Evolutionary conservation across 2,329 filamentous ascomycete genomes (phyloP).

Genomic region (Penicillium palitans): DNA sequence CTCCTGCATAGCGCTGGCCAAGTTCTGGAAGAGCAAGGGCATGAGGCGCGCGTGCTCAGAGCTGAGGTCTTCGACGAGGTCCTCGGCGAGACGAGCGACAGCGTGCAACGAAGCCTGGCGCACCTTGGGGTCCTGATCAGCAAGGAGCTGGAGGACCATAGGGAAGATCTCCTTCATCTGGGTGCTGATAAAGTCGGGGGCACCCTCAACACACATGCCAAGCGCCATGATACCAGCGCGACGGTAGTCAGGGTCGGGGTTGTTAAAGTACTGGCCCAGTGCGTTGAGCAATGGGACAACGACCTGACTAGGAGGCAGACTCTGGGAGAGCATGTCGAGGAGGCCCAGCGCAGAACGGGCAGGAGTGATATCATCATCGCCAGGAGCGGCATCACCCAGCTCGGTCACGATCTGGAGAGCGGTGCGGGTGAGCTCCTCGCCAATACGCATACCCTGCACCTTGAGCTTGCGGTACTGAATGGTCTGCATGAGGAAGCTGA

Average conservation of each 20-base stretch:
- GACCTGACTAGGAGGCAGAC: constrained; percentile 88
- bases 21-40: constrained; percentile 80
- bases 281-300: constrained; percentile 88
- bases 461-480: constrained; percentile 93
- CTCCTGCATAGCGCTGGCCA: constrained; percentile 74
- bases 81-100: constrained; percentile 86
- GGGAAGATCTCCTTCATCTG: constrained; percentile 86
- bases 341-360: constrained; percentile 81
- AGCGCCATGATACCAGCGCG: constrained; percentile 89
- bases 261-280: constrained; percentile 77
- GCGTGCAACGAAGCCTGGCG: constrained; percentile 84
- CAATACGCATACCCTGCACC: constrained; percentile 86
- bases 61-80: constrained; percentile 85
- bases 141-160: constrained; percentile 74
- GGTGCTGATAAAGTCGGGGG: constrained; percentile 94
- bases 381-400: constrained; percentile 65
- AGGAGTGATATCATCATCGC: constrained; percentile 84
- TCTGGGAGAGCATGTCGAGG: constrained; percentile 83
- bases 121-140: constrained; percentile 81
- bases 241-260: constrained; percentile 72
- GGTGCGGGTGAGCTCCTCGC: constrained; percentile 82
- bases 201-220: constrained; percentile 92
- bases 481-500: constrained; percentile 90
- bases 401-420: constrained; percentile 87
- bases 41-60: constrained; percentile 84